A percentile compares a stretch with the other conserved stretches of the same genome.
These are phyloP conservation scores for Didymella segeticola DNA, from an alignment of 2,329 filamentous ascomycete species.

Conservation along the genomic window DNA sequence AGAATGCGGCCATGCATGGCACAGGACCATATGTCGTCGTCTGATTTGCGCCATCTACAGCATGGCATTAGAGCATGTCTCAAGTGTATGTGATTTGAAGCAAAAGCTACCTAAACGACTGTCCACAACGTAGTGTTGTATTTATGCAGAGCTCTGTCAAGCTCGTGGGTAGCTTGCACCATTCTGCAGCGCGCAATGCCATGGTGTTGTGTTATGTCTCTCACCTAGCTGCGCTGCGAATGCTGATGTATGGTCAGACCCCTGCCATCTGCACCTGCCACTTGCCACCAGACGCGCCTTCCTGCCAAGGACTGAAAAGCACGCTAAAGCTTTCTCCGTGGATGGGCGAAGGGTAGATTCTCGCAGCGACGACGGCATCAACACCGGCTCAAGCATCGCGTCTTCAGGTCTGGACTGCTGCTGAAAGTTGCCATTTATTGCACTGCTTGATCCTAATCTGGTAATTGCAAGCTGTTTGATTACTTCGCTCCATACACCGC, in stretches of 20 bases:
- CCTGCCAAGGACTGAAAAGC: no score
- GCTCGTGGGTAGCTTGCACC: constrained; percentile 84
- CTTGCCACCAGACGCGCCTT: background rate
- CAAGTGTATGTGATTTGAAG: background rate
- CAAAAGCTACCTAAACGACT: constrained; percentile 75
- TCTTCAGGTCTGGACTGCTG: constrained; percentile 7
- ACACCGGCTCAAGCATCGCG: constrained; percentile 11
- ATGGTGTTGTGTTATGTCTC: constrained; percentile 38
- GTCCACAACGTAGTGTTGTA: constrained; percentile 91
- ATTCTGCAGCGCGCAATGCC: constrained; percentile 69
- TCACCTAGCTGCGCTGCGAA: no score
- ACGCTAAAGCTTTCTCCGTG: constrained; percentile 15
- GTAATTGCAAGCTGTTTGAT: constrained; percentile 18
- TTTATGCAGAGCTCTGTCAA: constrained; percentile 90
- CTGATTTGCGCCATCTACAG: constrained; percentile 84
- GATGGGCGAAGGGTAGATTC: constrained; percentile 11
- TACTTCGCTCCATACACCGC: background rate
- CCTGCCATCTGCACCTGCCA: background rate
- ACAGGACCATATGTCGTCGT: constrained; percentile 85
- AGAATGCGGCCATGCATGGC: constrained; percentile 85
- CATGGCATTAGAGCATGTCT: constrained; percentile 9
- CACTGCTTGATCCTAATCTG: constrained; percentile 26
- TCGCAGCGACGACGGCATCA: constrained; percentile 14
- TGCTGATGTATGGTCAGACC: background rate
- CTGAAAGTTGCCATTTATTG: constrained; percentile 1